phyloP scores from a whole-genome alignment of 495 filamentous ascomycete genomes.

The Penicillium longicatenatum region DNA sequence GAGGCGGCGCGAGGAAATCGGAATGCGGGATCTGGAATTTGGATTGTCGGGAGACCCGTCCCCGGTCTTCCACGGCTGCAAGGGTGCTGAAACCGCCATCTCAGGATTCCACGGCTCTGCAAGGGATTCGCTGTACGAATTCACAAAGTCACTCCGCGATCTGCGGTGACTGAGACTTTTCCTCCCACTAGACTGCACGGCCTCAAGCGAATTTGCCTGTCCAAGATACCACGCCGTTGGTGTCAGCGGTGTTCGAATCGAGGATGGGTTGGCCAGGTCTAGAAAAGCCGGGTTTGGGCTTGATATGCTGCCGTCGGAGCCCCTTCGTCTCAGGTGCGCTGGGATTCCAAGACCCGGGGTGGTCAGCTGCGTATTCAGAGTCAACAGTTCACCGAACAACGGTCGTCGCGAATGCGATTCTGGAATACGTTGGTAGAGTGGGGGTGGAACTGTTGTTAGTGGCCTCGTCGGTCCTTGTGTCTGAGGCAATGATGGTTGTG shows the following conservation, averaged over 20 bases:
- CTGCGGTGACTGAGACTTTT: slow-evolving; percentile 44
- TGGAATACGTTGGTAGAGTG: slow-evolving; percentile 24
- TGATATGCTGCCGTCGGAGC: slow-evolving; percentile 56
- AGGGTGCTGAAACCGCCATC: slow-evolving; percentile 44
- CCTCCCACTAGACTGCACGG: slow-evolving; percentile 38
- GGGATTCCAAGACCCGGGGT: slow-evolving; percentile 44
- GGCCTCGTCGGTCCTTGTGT: neutral
- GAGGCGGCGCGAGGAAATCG: slow-evolving; percentile 51
- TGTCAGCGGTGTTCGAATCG: slow-evolving; percentile 48
- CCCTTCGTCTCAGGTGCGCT: slow-evolving; percentile 45
- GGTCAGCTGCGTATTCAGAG: slow-evolving; percentile 38
- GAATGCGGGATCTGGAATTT: slow-evolving; percentile 60
- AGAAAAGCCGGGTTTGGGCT: slow-evolving; percentile 54
- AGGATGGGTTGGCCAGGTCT: slow-evolving; percentile 42
- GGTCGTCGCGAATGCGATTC: slow-evolving; percentile 37
- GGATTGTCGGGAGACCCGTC: slow-evolving; percentile 38
- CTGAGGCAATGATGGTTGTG: slow-evolving; percentile 7
- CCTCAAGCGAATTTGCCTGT: slow-evolving; percentile 49
- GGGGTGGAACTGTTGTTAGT: slow-evolving; percentile 16
- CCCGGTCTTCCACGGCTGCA: slow-evolving; percentile 30
- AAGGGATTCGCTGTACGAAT: slow-evolving; percentile 24
- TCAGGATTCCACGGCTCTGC: slow-evolving; percentile 34
- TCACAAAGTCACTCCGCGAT: slow-evolving; percentile 47
- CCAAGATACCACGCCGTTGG: slow-evolving; percentile 60
- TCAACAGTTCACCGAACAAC: slow-evolving; percentile 54